phyloP scores from a whole-genome alignment of 176 grass and related monocot genomes.

The Dendrocalamus sinicus region DNA sequence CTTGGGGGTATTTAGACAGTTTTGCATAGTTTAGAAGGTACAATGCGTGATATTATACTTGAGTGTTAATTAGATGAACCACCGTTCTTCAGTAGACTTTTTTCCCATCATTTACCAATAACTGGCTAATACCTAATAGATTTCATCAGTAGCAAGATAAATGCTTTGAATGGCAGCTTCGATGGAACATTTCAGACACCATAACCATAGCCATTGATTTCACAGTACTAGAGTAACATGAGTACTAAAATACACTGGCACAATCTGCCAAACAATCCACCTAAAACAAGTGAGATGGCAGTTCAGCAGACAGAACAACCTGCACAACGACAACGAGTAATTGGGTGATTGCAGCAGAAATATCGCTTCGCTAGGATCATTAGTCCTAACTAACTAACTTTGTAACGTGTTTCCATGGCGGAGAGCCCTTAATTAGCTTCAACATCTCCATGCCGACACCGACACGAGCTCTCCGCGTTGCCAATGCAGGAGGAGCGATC shows the following conservation, averaged over 20 bases:
- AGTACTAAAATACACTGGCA: conserved; percentile 31
- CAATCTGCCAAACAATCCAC: conserved; percentile 38
- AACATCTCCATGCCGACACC: conserved; percentile 75
- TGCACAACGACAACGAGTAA: background rate
- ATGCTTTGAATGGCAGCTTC: background rate
- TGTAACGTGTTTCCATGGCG: background rate
- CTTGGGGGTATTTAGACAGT: no score
- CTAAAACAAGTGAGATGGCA: conserved; percentile 26
- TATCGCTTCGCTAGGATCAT: conserved; percentile 43
- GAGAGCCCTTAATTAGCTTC: background rate
- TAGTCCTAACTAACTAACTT: conserved; percentile 29
- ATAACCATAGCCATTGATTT: conserved; percentile 21
- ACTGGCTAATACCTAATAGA: background rate
- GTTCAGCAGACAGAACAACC: conserved; percentile 10
- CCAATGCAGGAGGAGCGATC: conserved; percentile 71
- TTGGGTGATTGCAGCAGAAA: conserved; percentile 4
- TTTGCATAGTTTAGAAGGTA: no score
- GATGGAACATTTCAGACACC: conserved; percentile 21
- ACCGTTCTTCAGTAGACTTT: no score
- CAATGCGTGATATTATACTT: no score
- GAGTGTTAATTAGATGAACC: no score
- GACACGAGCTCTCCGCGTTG: conserved; percentile 62
- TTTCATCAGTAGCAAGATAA: background rate
- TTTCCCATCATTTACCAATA: background rate
- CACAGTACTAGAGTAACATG: conserved; percentile 19